Base-by-base conservation (phyloP, 2,329 filamentous ascomycete genomes). In the Aspergillus brunneoviolaceus region DNA sequence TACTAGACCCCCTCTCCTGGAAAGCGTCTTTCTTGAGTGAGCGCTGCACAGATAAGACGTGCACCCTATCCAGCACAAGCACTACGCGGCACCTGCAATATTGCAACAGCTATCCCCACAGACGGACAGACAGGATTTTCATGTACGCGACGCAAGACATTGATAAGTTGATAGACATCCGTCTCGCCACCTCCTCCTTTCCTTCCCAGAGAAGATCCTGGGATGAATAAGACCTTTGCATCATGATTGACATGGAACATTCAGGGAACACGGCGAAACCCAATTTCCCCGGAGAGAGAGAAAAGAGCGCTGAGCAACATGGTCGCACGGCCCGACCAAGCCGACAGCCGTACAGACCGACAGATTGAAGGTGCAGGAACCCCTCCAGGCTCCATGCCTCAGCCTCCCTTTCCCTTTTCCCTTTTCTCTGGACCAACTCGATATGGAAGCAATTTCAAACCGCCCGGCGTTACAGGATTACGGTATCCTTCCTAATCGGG, bases 381-480 rank as follows among this genome's bases (percentile, higher is more conserved):
- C 39, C 39, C 39, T 16, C 33, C 14, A 35, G 14, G 16, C 14
- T 45, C 6, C 39, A 19, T 12, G 39, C 39, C 52, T 19, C 39
- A 45, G 39, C 39, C 39, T 45, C 39, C 39, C 39, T 45, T 42
- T 39, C 29, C 14, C 33, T 7, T 14, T 55, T 50, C 23, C 48
- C 47, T 31, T 39, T 56, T 49, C 48, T 31, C 29, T 56, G 45
- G 49, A 7, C 33, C 31, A 50, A 55, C 53, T 47, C 29, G 49
- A 50, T 50, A 49, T 45, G 56, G 61, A 51, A 51, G 42, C 53
- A 49, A 55, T n/a, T 21, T 53, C 51, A 57, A 55, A 60, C 48
- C 59, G 59, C 49, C 55, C 62, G 58, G 63, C 42, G 60, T 65
- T 61, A 64, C 63, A 62, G 56, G 60, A 62, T 65, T 62, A 64